Evolutionary conservation across 139 green algal species (phyloP).

Genomic region (Dunaliella sp.): DNA sequence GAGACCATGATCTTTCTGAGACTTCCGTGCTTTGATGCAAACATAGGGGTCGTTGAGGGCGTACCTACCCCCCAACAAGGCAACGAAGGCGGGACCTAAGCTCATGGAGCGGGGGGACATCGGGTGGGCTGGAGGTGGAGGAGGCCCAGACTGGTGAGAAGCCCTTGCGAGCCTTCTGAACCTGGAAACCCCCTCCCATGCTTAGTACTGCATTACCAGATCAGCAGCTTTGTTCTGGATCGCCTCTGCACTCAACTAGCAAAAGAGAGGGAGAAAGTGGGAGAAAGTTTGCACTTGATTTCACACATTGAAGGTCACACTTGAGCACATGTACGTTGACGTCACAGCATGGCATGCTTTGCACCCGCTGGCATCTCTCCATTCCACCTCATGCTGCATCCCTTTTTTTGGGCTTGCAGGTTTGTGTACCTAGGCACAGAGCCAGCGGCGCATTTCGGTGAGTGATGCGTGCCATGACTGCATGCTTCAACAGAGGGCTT

Average conservation of each 20-base stretch:
- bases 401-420: too few relatives aligned
- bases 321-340: background rate
- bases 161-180: too few relatives aligned
- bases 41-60: conserved; percentile 23
- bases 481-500: background rate
- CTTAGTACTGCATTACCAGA: too few relatives aligned
- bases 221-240: too few relatives aligned
- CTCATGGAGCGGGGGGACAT: conserved; percentile 36
- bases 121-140: conserved; percentile 10
- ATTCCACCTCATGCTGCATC: too few relatives aligned
- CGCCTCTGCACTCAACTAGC: background rate
- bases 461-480: background rate
- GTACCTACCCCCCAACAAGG: conserved; percentile 29
- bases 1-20: too few relatives aligned
- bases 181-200: too few relatives aligned
- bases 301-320: background rate
- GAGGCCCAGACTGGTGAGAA: conserved; percentile 1
- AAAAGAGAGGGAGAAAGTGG: background rate
- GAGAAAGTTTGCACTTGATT: background rate
- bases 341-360: too few relatives aligned
- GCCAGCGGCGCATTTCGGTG: background rate
- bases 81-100: conserved; percentile 22
- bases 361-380: too few relatives aligned
- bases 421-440: background rate
- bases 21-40: background rate